Conservation (phyloP, 306 rosid species). For the Sicyos baderoa region DNA sequence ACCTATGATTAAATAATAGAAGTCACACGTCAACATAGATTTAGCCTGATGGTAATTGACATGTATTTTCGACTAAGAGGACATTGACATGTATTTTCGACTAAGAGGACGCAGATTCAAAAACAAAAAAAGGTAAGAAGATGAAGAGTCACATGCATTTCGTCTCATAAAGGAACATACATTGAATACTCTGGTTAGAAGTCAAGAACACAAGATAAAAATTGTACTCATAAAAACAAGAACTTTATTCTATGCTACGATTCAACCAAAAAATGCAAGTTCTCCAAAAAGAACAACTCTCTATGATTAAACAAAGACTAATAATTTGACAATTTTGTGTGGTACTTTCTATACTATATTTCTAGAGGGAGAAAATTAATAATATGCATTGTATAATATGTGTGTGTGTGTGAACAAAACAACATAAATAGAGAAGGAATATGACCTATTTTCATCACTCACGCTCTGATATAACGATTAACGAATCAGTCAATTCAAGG, state of each 20-base stretch:
- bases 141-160: too few species aligned
- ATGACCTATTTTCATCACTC: conserved; percentile 39
- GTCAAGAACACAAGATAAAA: not conserved
- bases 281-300: not conserved
- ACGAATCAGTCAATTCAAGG: conserved; percentile 61
- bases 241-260: not conserved
- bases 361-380: not conserved
- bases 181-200: not conserved
- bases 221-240: not conserved
- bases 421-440: conserved; percentile 1
- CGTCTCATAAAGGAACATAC: too few species aligned
- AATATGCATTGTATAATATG: not conserved
- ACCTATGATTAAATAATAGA: too few species aligned
- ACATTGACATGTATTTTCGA: too few species aligned
- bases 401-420: not conserved
- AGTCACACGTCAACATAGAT: too few species aligned
- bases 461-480: conserved; percentile 88
- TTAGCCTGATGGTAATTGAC: too few species aligned
- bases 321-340: conserved; percentile 6
- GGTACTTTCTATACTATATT: not conserved
- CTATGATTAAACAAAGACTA: not conserved
- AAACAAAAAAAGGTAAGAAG: too few species aligned
- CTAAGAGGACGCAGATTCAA: too few species aligned
- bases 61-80: too few species aligned
- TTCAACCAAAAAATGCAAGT: not conserved